Evolutionary conservation across 108 stramenopile species (phyloP), one percentile per base, ranked within the genome.

Genomic region (Nitzschia palea): DNA sequence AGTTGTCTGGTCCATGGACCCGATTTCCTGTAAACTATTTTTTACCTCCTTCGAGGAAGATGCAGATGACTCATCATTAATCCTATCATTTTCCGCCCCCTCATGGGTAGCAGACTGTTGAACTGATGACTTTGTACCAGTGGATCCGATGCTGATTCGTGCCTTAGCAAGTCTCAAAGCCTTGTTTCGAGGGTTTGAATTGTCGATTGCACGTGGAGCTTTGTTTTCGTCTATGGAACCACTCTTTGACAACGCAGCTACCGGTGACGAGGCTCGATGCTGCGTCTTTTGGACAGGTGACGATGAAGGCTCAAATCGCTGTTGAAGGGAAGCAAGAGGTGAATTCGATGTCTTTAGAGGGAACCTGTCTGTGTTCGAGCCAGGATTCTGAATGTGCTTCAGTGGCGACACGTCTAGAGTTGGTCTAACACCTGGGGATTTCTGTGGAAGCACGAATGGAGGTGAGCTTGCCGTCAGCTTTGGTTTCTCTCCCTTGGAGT

Each of bases 331-430:
- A 2, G 14, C 25, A 3, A 20, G 22, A 0, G 51, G 51, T 4
- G 51, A 52, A 52, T 20, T 52, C 1, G 51, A 14, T 23, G 20
- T 52, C 51, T 52, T 52, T 20, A 20, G 14, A 20, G 12, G 1
- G 14, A 26, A 40, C 10, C 10, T 44, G 26, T 10, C 25, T 22
- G 42, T 2, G 8, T 43, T 23, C 22, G 45, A 9, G n/a, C 27
- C 65, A 17, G 59, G 47, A 12, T 47, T 59, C 34, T 60, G 68
- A 70, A 58, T 26, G 33, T 34, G 57, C 68, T 60, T 70, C 35
- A 70, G 30, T 37, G 68, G 68, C 1, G 58, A 61, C 31, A 23
- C 23, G 12, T 40, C 37, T 10, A 40, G 37, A 40, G 37, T 10
- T 14, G 8, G 8, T 40, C 37, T 40, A 10, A 8, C 51, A 1